These are phyloP conservation scores for Leishmania aethiopica DNA, from an alignment of 208 protist species.

Conservation along the genomic window DNA sequence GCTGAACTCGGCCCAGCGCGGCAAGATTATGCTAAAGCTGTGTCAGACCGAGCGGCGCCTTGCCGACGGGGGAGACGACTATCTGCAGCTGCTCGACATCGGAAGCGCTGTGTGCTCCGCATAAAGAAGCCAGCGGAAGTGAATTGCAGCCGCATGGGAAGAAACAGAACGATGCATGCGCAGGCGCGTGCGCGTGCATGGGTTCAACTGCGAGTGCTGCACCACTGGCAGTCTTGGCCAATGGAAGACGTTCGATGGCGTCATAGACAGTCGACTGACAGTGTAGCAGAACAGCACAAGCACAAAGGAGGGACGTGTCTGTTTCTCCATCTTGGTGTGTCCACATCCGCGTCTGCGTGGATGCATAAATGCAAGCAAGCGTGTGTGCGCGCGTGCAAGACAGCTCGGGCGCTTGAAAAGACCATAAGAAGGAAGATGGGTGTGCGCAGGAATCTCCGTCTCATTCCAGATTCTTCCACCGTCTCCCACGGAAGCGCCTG, in stretches of 20 bases:
- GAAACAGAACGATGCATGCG: background rate
- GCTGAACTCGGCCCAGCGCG: slow-evolving; percentile 65
- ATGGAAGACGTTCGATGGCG: background rate
- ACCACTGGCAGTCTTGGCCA: background rate
- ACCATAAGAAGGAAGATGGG: background rate
- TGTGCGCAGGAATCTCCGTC: no score
- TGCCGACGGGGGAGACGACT: slow-evolving; percentile 82
- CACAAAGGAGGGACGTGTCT: background rate
- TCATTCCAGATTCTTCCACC: no score
- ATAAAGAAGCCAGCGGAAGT: slow-evolving; percentile 5
- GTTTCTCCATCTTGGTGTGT: background rate
- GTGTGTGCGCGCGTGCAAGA: background rate
- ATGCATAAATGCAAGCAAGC: background rate
- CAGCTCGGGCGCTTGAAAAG: background rate
- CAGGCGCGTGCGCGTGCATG: background rate
- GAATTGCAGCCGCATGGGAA: no score
- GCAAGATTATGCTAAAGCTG: slow-evolving; percentile 67
- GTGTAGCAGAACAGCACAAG: background rate
- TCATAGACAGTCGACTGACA: background rate
- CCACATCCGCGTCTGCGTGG: background rate
- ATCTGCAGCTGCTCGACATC: slow-evolving; percentile 87
- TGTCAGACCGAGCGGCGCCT: slow-evolving; percentile 82
- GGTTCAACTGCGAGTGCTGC: background rate
- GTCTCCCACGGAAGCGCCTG: background rate
- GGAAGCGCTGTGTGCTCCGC: slow-evolving; percentile 48